Evolutionary conservation across 257 asterid genomes (phyloP).

Genomic region (Solanum chilense): DNA sequence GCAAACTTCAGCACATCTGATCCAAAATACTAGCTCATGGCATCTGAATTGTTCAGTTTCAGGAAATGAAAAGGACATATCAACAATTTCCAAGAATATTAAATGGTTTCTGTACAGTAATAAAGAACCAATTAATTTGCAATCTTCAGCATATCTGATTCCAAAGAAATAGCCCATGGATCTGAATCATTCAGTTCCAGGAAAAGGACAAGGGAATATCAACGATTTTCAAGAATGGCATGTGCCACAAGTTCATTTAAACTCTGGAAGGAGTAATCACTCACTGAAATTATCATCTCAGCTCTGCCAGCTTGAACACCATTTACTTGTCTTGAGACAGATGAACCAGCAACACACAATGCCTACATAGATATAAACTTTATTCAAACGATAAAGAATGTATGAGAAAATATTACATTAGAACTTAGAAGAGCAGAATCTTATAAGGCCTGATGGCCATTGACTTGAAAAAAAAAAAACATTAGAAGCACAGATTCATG

Average conservation of each 20-base stretch:
- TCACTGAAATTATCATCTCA: constrained; percentile 88
- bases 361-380: constrained; percentile 37
- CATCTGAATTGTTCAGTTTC: not conserved
- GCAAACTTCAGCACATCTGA: not conserved
- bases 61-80: not conserved
- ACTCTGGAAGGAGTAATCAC: constrained; percentile 8
- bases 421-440: not conserved
- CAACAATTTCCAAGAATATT: not conserved
- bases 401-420: not conserved
- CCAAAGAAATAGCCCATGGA: not conserved
- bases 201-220: not conserved
- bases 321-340: constrained; percentile 52
- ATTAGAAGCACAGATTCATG: not conserved
- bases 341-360: constrained; percentile 61
- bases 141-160: not conserved
- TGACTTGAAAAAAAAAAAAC: not conserved
- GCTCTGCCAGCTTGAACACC: constrained; percentile 86
- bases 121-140: constrained; percentile 2
- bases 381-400: not conserved
- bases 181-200: not conserved
- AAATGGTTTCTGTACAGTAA: constrained; percentile 1
- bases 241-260: not conserved
- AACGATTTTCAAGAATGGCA: not conserved
- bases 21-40: not conserved
- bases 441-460: not conserved